Conservation (phyloP, 306 rosid species). For the Begonia peltatifolia region DNA sequence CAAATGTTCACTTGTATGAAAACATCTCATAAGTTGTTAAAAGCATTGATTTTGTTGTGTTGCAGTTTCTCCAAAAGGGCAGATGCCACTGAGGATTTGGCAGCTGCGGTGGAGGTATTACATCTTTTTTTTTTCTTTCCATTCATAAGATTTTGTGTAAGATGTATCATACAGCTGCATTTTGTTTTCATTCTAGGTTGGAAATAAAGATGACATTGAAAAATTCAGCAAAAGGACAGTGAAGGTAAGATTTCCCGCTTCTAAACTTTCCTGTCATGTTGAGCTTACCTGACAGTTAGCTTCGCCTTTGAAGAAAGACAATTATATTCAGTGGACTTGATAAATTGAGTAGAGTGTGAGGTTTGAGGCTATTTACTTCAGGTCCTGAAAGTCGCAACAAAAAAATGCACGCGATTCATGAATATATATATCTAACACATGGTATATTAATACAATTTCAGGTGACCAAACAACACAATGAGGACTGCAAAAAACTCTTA, state of each 20-base stretch:
- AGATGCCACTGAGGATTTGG: slow-evolving; percentile 65
- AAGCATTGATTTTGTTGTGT: slow-evolving; percentile 2
- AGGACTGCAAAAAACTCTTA: slow-evolving; percentile 72
- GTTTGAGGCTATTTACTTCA: not conserved
- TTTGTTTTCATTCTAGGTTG: slow-evolving; percentile 37
- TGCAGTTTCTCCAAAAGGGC: slow-evolving; percentile 61
- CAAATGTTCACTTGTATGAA: not conserved
- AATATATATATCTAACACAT: slow-evolving; percentile 11
- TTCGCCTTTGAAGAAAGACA: not conserved
- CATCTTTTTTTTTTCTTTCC: slow-evolving; percentile 1
- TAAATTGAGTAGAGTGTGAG: not conserved
- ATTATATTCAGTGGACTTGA: not conserved
- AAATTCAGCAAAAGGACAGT: slow-evolving; percentile 92
- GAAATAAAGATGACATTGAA: slow-evolving; percentile 82
- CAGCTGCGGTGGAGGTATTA: slow-evolving; percentile 57
- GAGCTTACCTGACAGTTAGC: not conserved
- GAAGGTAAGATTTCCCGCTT: slow-evolving; percentile 38
- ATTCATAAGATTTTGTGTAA: not conserved
- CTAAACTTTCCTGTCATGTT: not conserved
- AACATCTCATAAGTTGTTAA: slow-evolving; percentile 2
- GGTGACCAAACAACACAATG: slow-evolving; percentile 97
- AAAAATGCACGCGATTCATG: slow-evolving; percentile 1
- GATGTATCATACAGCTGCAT: slow-evolving; percentile 4
- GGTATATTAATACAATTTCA: slow-evolving; percentile 19
- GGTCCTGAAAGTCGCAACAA: slow-evolving; percentile 1